These are phyloP conservation scores for Fusarium odoratissimum DNA, from an alignment of 2,329 filamentous ascomycete genomes.

Conservation along the genomic window DNA sequence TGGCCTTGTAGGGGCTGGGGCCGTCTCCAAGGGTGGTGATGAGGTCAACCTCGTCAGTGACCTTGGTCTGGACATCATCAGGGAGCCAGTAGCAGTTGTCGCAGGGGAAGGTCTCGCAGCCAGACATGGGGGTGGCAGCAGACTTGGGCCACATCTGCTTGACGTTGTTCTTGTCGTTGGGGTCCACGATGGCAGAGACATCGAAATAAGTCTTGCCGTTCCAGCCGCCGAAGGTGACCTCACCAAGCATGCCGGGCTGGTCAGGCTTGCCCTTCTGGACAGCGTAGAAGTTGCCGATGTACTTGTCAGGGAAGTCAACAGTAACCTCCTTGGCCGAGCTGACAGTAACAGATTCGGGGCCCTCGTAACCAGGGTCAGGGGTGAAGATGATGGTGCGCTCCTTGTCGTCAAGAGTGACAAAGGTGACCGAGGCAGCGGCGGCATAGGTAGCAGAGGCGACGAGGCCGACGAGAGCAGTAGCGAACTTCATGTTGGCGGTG, in stretches of 20 bases:
- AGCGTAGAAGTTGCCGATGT: slow-evolving; percentile 65
- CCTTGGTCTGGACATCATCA: slow-evolving; percentile 68
- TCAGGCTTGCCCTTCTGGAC: slow-evolving; percentile 57
- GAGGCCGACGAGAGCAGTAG: slow-evolving; percentile 57
- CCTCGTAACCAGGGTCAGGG: slow-evolving; percentile 52
- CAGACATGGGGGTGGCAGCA: slow-evolving; percentile 56
- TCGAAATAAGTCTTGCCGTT: slow-evolving; percentile 65
- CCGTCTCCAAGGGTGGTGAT: slow-evolving; percentile 62
- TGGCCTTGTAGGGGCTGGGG: slow-evolving; percentile 36
- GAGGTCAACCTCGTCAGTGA: slow-evolving; percentile 60
- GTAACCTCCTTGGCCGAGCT: slow-evolving; percentile 52
- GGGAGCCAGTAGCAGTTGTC: slow-evolving; percentile 63
- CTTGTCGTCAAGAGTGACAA: slow-evolving; percentile 67
- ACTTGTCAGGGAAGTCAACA: slow-evolving; percentile 57
- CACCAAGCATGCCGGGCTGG: slow-evolving; percentile 63
- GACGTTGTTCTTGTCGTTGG: slow-evolving; percentile 61
- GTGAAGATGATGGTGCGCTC: slow-evolving; percentile 65
- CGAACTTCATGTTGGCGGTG: slow-evolving; percentile 65
- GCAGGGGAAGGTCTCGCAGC: slow-evolving; percentile 65
- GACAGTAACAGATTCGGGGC: slow-evolving; percentile 55
- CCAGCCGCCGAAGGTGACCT: slow-evolving; percentile 63
- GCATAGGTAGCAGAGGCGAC: slow-evolving; percentile 57
- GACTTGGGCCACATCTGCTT: slow-evolving; percentile 64
- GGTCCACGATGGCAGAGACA: slow-evolving; percentile 68
- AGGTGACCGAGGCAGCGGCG: slow-evolving; percentile 64